These are phyloP conservation scores for Cryptococcus depauperatus DNA, from an alignment of 1,284 basidiomycete species.

Conservation along the genomic window DNA sequence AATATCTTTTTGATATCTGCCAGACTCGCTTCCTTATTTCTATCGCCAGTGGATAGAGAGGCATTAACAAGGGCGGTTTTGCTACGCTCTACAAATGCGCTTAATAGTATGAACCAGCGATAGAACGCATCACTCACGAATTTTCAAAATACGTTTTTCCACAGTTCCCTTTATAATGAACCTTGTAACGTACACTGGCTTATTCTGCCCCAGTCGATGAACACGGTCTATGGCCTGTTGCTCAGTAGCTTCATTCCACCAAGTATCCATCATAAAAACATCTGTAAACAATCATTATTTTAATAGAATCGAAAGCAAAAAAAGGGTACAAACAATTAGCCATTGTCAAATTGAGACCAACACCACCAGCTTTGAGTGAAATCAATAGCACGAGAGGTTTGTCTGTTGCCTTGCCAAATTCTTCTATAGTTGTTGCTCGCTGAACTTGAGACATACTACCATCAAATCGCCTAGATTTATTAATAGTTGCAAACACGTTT, in stretches of 20 bases:
- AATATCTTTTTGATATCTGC: conserved; percentile 47
- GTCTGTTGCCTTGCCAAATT: conserved; percentile 60
- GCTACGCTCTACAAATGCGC: conserved; percentile 27
- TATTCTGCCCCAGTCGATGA: conserved; percentile 38
- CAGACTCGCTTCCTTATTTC: conserved; percentile 33
- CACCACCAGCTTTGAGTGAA: conserved; percentile 88
- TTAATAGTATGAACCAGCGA: background rate
- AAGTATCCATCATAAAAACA: conserved; percentile 94
- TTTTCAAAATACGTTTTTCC: conserved; percentile 72
- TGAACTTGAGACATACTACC: conserved; percentile 86
- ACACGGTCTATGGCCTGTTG: conserved; percentile 67
- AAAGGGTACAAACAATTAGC: conserved; percentile 29
- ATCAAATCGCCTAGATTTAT: conserved; percentile 59
- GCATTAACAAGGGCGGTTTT: conserved; percentile 46
- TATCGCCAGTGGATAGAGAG: conserved; percentile 34
- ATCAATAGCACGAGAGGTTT: conserved; percentile 75
- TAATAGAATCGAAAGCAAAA: background rate
- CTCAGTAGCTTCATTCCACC: conserved; percentile 88
- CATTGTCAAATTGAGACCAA: conserved; percentile 64
- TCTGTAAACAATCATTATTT: conserved; percentile 53
- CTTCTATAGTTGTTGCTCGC: conserved; percentile 63
- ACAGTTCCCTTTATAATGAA: conserved; percentile 61
- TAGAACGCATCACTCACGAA: conserved; percentile 48
- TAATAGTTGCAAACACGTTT: background rate
- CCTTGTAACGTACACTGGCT: conserved; percentile 75